Evolutionary conservation across 495 filamentous ascomycete species (phyloP).

Genomic region (Hypomontagnella submonticulosa): DNA sequence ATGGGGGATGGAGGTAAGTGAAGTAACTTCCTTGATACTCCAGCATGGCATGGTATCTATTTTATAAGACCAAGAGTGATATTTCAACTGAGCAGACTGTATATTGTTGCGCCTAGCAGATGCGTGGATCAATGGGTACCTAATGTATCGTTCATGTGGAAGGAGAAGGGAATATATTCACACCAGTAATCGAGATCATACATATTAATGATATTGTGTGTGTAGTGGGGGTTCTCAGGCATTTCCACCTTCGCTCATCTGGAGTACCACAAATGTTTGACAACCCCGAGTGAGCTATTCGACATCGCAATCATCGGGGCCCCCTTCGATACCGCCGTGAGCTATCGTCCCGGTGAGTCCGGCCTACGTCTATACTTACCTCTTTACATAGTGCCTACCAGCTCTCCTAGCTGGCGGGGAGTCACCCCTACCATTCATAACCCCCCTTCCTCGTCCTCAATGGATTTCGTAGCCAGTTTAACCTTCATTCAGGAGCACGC

Average conservation of each 20-base stretch:
- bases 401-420: neutral
- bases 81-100: neutral
- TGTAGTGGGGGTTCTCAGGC: constrained; percentile 79
- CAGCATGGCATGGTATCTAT: neutral
- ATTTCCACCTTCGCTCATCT: constrained; percentile 85
- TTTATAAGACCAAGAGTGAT: neutral
- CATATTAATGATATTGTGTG: constrained; percentile 16
- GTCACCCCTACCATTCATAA: neutral
- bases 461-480: neutral
- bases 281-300: constrained; percentile 70
- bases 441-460: neutral
- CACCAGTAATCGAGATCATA: neutral
- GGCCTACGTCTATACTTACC: neutral
- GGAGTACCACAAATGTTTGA: constrained; percentile 77
- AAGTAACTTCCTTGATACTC: neutral
- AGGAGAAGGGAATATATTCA: neutral
- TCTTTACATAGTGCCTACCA: too few species aligned
- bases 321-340: constrained; percentile 86
- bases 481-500: constrained; percentile 66
- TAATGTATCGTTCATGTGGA: too few species aligned
- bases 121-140: too few species aligned
- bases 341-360: constrained; percentile 75
- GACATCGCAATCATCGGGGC: constrained; percentile 86
- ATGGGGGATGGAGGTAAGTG: constrained; percentile 65
- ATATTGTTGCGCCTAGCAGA: too few species aligned